Evolutionary conservation across 2,329 filamentous ascomycete genomes (phyloP), one percentile per base, ranked within the genome.

Genomic region (Penicillium freii): DNA sequence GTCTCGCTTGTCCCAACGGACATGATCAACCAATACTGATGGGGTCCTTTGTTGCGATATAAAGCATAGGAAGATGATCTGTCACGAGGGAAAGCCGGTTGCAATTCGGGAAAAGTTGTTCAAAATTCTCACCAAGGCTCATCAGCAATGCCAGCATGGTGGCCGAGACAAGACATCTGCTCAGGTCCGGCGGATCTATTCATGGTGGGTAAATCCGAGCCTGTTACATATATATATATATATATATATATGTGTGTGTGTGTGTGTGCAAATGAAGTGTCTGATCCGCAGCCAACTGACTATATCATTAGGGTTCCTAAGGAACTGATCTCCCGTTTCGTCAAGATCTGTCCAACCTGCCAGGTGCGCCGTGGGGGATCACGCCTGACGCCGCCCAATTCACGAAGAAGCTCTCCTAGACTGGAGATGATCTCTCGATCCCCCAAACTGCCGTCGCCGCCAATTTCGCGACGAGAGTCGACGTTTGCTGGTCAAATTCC

Each of bases 101-200:
- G 79, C 79, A n/a, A 77, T 81, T 46, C 74, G 78, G 19, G 79
- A 81, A 62, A 79, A 80, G 57, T 63, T 81, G 8, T 81, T 80
- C 69, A 79, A 80, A 58, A 80, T 81, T 51, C 71, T 81, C 51
- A 81, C 78, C 40, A 77, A 72, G 48, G 79, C 79, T 45, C 79
- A 81, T 61, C 76, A 78, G 45, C 77, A 80, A 66, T 81, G 79
- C 43, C 77, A 80, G 54, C 79, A 81, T 65, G 79, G 79, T 51
- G 79, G 79, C n/a, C 73, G 79, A 51, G 79, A 81, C 66, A 81
- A 81, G 62, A 81, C 79, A 19, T 81, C 79, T n/a, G 77, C 77
- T 10, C 76, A 80, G 58, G 79, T 81, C 45, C 73, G 79, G 51
- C 74, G 77, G 44, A 73, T 78, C 45, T 81, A 80, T 63, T 81